A percentile compares a stretch with the other conserved stretches of the same genome.
phyloP scores from a whole-genome alignment of 495 filamentous ascomycete genomes.

The Cercophora sp. region DNA sequence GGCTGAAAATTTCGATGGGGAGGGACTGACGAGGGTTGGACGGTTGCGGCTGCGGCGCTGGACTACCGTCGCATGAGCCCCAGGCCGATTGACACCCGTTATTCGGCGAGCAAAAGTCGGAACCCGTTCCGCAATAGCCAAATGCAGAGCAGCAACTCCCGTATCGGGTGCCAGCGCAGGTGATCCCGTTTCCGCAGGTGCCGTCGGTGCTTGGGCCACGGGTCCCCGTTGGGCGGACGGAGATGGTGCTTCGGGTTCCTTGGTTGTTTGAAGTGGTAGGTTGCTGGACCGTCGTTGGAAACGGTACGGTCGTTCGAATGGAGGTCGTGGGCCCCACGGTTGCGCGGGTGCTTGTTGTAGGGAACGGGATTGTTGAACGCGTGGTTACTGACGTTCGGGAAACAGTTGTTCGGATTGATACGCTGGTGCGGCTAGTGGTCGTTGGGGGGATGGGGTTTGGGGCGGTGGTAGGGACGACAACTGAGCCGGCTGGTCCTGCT shows the following conservation, averaged over 20 bases:
- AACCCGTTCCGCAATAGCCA: slow-evolving; percentile 35
- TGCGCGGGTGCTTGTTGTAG: slow-evolving; percentile 5
- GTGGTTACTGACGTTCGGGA: slow-evolving; percentile 6
- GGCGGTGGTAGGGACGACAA: neutral
- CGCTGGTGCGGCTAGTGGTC: neutral
- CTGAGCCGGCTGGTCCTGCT: slow-evolving; percentile 15
- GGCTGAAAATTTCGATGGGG: too few species aligned
- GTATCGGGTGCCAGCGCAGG: slow-evolving; percentile 37
- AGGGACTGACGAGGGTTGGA: neutral
- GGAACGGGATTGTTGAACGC: slow-evolving; percentile 9
- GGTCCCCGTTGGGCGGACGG: neutral
- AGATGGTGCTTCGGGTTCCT: slow-evolving; percentile 3
- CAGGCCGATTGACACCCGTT: slow-evolving; percentile 36
- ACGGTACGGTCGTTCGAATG: neutral
- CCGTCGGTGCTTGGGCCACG: slow-evolving; percentile 30
- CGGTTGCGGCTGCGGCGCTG: neutral
- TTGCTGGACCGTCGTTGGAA: neutral
- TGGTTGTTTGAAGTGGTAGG: neutral
- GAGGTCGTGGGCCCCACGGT: neutral
- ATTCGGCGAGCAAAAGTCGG: slow-evolving; percentile 30
- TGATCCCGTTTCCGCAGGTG: slow-evolving; percentile 39
- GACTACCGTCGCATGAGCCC: slow-evolving; percentile 29
- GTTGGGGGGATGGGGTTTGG: neutral
- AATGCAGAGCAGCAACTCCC: slow-evolving; percentile 41
- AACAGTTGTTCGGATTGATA: slow-evolving; percentile 1